phyloP scores from a whole-genome alignment of 805 yeast genomes.

The Candida qinlingensis region DNA sequence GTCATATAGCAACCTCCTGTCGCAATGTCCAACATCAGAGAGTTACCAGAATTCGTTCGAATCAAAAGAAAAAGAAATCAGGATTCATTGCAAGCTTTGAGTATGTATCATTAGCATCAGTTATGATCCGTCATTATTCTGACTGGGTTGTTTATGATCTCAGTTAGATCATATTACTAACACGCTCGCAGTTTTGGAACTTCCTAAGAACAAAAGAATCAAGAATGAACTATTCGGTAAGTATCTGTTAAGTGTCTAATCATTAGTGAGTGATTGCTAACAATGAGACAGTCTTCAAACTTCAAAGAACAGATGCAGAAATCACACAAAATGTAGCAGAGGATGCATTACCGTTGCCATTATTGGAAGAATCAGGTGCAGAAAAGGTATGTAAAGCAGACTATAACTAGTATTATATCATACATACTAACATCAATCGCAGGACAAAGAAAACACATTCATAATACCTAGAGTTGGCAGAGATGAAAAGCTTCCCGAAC shows the following conservation, averaged over 20 bases:
- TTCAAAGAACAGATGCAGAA: slow-evolving; percentile 42
- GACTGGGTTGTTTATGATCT: no score
- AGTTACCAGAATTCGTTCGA: slow-evolving; percentile 60
- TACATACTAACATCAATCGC: neutral
- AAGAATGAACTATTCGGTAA: slow-evolving; percentile 27
- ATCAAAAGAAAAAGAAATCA: slow-evolving; percentile 84
- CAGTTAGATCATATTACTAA: no score
- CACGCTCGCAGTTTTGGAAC: slow-evolving; percentile 26
- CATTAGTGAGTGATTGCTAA: neutral
- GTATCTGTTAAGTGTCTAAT: neutral
- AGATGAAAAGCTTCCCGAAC: slow-evolving; percentile 44
- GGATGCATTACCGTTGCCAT: slow-evolving; percentile 14
- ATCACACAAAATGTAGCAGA: slow-evolving; percentile 14
- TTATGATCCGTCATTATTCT: no score
- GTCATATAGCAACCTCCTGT: neutral
- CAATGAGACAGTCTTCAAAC: slow-evolving; percentile 33
- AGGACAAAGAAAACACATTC: slow-evolving; percentile 23
- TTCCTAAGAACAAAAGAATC: slow-evolving; percentile 35
- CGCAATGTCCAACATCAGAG: neutral
- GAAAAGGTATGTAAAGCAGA: slow-evolving; percentile 9
- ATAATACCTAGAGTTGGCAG: slow-evolving; percentile 20
- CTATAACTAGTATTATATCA: no score
- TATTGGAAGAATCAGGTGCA: slow-evolving; percentile 21
- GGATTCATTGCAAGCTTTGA: slow-evolving; percentile 81
- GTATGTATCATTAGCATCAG: slow-evolving; percentile 21